Percentiles rank a stretch among this genome's conserved stretches.
These are phyloP conservation scores for Pelargonium fulgidum DNA, from an alignment of 441 rosid species.

Conservation along the genomic window DNA sequence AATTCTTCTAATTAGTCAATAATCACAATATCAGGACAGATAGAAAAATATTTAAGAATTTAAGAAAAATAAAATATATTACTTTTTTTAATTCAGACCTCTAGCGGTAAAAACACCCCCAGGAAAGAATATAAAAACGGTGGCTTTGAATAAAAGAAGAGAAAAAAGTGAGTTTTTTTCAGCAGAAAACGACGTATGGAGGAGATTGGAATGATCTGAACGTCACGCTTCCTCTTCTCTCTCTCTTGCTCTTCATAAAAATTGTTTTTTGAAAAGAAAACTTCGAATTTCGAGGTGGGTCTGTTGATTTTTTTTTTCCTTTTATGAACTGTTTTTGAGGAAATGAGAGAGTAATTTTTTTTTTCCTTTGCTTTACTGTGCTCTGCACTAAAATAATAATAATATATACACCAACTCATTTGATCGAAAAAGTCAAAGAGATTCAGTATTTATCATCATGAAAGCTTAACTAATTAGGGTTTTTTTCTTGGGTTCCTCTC, in stretches of 20 bases:
- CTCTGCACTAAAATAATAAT: not conserved
- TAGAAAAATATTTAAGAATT: not conserved
- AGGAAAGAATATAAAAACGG: not conserved
- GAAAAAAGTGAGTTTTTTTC: not conserved
- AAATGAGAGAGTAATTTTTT: not conserved
- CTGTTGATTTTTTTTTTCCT: slow-evolving; percentile 8
- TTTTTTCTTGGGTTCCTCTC: slow-evolving; percentile 21
- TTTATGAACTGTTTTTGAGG: not conserved
- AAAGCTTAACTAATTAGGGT: slow-evolving; percentile 25
- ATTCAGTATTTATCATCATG: slow-evolving; percentile 19
- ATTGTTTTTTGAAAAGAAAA: not conserved
- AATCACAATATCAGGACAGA: not conserved
- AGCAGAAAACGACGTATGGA: slow-evolving; percentile 17
- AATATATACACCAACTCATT: slow-evolving; percentile 5
- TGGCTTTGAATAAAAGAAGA: slow-evolving; percentile 11
- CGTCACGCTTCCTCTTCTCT: slow-evolving; percentile 19
- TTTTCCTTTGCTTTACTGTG: not conserved
- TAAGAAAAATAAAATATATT: not conserved
- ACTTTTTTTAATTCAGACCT: not conserved
- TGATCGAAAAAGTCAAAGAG: slow-evolving; percentile 12
- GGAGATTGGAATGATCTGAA: slow-evolving; percentile 20
- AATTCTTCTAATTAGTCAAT: not conserved
- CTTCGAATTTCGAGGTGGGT: slow-evolving; percentile 25
- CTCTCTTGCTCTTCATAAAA: not conserved
- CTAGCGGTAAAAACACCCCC: not conserved